Conservation (phyloP, 2,329 filamentous ascomycete species). For the Penicillium glabrum region DNA sequence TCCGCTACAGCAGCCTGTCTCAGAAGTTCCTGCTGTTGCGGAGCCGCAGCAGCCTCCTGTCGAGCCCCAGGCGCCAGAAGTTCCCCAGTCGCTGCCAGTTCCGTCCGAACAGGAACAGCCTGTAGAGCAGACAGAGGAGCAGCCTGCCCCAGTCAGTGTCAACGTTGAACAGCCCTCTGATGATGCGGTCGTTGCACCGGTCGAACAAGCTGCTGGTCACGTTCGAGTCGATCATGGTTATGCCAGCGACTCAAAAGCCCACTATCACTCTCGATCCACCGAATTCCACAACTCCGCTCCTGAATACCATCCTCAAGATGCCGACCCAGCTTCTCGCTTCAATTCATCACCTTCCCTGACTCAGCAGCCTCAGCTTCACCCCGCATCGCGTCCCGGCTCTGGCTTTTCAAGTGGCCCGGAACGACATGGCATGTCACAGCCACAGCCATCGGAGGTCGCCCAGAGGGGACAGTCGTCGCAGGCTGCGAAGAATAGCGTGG, state of each 20-base stretch:
- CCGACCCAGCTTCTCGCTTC: conserved; percentile 44
- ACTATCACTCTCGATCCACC: conserved; percentile 48
- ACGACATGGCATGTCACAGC: conserved; percentile 49
- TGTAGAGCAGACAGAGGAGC: conserved; percentile 18
- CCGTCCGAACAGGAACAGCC: conserved; percentile 4
- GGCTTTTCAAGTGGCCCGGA: conserved; percentile 48
- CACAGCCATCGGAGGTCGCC: conserved; percentile 49
- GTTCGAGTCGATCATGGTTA: conserved; percentile 37
- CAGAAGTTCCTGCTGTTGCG: conserved; percentile 20
- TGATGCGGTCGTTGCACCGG: conserved; percentile 23
- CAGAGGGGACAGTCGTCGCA: conserved; percentile 42
- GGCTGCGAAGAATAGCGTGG: conserved; percentile 64
- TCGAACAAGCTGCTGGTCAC: conserved; percentile 10
- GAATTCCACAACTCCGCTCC: conserved; percentile 32
- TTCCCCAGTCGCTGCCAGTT: not conserved
- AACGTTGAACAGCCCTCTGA: conserved; percentile 33
- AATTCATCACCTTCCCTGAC: conserved; percentile 41
- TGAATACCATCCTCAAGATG: conserved; percentile 48
- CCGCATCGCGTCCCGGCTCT: conserved; percentile 50
- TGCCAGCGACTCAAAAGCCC: conserved; percentile 48
- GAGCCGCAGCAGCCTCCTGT: conserved; percentile 20
- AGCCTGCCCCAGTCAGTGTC: conserved; percentile 24
- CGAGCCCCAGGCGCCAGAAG: conserved; percentile 12
- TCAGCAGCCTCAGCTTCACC: conserved; percentile 40
- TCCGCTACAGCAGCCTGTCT: conserved; percentile 22